Base-by-base conservation (phyloP, 176 grass and related monocot genomes). In the Carex littledalei region DNA sequence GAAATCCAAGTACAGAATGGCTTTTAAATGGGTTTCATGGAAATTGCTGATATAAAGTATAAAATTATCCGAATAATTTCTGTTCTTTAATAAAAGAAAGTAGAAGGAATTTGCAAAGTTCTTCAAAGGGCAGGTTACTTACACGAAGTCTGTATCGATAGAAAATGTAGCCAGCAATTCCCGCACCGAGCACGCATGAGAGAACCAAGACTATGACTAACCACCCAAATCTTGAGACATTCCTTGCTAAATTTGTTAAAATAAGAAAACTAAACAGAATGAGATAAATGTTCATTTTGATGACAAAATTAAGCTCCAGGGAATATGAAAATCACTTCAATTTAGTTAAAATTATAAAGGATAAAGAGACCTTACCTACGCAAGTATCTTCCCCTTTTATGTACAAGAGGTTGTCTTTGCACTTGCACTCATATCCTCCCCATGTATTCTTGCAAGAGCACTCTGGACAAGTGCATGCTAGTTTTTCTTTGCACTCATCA, bases 101-200 rank as follows among this genome's bases (percentile, higher is more conserved):
- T 26, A 15, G 24, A 56, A 78, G 34, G 22, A 56, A 53, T 32
- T 56, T 56, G 5, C 6, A 8, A 6, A 22, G 47, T 56, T 56
- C 4, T 56, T 32, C 50, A 56, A 56, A 32, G 22, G 13, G 0
- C 24, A 56, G 6, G 52, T 16, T 22, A 80, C 91, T 20, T 88
- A 99, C 96, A 85, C 96, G 85, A 58, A 99, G 93, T 52, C 93
- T 95, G 91, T 95, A 99, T 85, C 94, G 94, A 88, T 99, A 99
- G 90, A 99, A 99, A 71, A 92, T 62, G 63, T 92, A 99, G 54
- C 91, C 93, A 81, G 91, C 89, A 50, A 86, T 34, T 84, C 85
- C 93, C 0, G 90, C 81, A 69, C 96, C 90, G 1, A 83, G 68
- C 61, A 94, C 78, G 59, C 89, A 94, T 43, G 93, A 87, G 5